These are phyloP conservation scores for Trichoderma semiorbis DNA, from an alignment of 2,329 filamentous ascomycete genomes.

Conservation along the genomic window DNA sequence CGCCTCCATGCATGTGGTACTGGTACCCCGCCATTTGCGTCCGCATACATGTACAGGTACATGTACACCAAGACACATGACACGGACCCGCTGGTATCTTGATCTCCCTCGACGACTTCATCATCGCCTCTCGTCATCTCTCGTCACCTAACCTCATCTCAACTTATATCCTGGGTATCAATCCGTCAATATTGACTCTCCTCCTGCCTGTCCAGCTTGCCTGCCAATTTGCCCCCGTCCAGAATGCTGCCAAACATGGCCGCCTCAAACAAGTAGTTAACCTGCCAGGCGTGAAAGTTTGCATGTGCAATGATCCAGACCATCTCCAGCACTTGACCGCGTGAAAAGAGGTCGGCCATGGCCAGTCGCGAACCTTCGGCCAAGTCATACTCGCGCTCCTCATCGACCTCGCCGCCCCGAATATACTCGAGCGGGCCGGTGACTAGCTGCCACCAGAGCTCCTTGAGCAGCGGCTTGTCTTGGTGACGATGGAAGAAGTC, in stretches of 20 bases:
- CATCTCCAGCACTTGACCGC: conserved; percentile 20
- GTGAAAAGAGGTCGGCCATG: conserved; percentile 26
- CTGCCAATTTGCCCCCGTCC: conserved; percentile 28
- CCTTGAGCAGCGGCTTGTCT: conserved; percentile 15
- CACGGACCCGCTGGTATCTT: neutral
- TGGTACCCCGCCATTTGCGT: neutral
- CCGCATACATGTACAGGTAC: neutral
- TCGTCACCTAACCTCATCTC: neutral
- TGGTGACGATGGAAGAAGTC: conserved; percentile 16
- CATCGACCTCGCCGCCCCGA: conserved; percentile 20
- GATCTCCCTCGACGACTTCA: neutral
- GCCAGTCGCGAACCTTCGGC: conserved; percentile 18
- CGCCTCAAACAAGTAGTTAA: conserved; percentile 32
- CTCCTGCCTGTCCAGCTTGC: conserved; percentile 28
- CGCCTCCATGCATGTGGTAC: neutral
- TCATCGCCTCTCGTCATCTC: neutral
- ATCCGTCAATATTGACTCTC: neutral
- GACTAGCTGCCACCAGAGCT: conserved; percentile 22
- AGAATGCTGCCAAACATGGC: conserved; percentile 35
- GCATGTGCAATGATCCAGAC: conserved; percentile 24
- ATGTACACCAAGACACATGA: neutral
- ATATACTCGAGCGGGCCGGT: conserved; percentile 22
- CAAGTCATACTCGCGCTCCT: conserved; percentile 17
- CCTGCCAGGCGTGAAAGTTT: conserved; percentile 29
- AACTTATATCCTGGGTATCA: neutral